Evolutionary conservation across 2,329 filamentous ascomycete genomes (phyloP).

Genomic region (Clarireedia monteithiana): DNA sequence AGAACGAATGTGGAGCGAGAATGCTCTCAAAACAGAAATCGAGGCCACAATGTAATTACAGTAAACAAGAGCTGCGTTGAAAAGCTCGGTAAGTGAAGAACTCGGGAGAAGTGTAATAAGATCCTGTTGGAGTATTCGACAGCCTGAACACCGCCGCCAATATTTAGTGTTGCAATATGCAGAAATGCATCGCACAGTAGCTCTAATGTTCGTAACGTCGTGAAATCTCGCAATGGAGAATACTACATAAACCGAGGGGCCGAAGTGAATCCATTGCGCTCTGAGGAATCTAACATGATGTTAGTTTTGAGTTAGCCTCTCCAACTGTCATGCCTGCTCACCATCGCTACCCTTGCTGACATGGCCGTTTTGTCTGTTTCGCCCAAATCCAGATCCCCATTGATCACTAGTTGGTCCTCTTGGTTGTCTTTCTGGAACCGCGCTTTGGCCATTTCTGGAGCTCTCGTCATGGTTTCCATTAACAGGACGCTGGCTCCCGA

Average conservation of each 20-base stretch:
- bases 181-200: slow-evolving; percentile 12
- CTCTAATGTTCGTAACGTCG: slow-evolving; percentile 26
- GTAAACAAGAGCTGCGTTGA: slow-evolving; percentile 5
- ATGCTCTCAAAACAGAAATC: slow-evolving; percentile 1
- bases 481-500: slow-evolving; percentile 56
- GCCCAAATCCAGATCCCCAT: slow-evolving; percentile 51
- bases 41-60: slow-evolving; percentile 7
- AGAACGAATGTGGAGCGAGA: background rate
- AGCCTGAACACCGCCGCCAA: slow-evolving; percentile 13
- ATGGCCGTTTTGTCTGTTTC: slow-evolving; percentile 51
- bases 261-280: slow-evolving; percentile 22
- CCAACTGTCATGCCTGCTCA: slow-evolving; percentile 29
- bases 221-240: slow-evolving; percentile 13
- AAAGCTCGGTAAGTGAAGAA: background rate
- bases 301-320: slow-evolving; percentile 25
- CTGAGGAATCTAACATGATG: slow-evolving; percentile 26
- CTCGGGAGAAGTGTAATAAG: background rate
- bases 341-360: slow-evolving; percentile 51
- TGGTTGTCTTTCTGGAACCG: slow-evolving; percentile 53
- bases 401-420: slow-evolving; percentile 48
- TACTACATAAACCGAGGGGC: slow-evolving; percentile 10
- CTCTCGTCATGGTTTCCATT: slow-evolving; percentile 28
- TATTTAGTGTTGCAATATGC: slow-evolving; percentile 15
- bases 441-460: slow-evolving; percentile 21
- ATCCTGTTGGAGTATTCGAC: slow-evolving; percentile 6